These are phyloP conservation scores for Wickerhamomyces chambardii DNA, from an alignment of 805 yeast species.

Conservation along the genomic window DNA sequence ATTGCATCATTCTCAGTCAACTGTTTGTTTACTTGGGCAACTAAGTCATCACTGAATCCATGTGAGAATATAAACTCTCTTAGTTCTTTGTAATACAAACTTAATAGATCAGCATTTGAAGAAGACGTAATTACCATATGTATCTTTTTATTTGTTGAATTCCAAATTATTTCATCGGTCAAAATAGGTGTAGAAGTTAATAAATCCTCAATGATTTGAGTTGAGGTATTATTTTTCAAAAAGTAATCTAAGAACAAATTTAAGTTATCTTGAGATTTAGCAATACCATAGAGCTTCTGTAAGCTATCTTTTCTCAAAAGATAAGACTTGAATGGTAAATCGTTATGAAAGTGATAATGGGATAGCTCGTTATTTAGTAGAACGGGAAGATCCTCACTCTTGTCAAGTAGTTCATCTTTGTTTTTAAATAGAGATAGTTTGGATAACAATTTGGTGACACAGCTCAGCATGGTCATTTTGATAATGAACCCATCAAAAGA, in stretches of 20 bases:
- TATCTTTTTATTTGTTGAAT: not conserved
- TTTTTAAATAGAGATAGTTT: conserved; percentile 23
- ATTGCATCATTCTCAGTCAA: conserved; percentile 8
- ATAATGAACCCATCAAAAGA: conserved; percentile 21
- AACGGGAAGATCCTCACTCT: conserved; percentile 11
- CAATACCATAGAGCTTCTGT: conserved; percentile 21
- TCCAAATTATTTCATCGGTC: not conserved
- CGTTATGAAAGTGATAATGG: conserved; percentile 18
- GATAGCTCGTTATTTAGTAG: conserved; percentile 15
- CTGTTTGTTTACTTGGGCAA: conserved; percentile 4
- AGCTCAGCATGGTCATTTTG: conserved; percentile 11
- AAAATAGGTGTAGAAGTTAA: no score
- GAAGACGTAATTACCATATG: not conserved
- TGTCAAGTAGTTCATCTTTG: conserved; percentile 10
- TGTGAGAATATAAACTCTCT: not conserved
- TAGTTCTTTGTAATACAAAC: conserved; percentile 4
- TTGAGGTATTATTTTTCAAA: no score
- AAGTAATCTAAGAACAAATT: conserved; percentile 13
- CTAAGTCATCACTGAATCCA: conserved; percentile 3
- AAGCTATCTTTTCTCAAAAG: conserved; percentile 27
- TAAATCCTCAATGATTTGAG: no score
- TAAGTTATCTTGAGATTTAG: conserved; percentile 12
- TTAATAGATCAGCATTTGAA: conserved; percentile 2
- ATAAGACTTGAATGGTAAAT: conserved; percentile 16
- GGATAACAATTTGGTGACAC: conserved; percentile 17